Conservation (phyloP, 2,329 filamentous ascomycete species). For the Aureobasidium sp. region DNA sequence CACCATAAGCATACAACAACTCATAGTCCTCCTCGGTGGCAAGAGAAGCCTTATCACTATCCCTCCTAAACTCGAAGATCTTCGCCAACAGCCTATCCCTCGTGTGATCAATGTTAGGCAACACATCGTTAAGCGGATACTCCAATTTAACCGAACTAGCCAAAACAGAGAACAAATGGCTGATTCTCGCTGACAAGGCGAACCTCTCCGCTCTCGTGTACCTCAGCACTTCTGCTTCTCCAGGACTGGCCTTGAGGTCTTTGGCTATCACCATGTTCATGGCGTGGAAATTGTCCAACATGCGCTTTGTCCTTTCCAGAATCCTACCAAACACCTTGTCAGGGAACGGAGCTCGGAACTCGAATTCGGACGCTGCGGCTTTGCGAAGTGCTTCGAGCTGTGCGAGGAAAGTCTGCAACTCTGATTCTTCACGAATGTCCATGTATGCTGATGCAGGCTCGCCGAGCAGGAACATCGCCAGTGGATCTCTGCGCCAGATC, state of each 20-base stretch:
- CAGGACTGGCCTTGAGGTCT: conserved; percentile 63
- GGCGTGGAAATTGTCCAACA: conserved; percentile 89
- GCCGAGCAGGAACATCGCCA: conserved; percentile 56
- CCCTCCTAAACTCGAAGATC: conserved; percentile 77
- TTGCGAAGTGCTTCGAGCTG: conserved; percentile 65
- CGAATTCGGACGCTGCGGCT: conserved; percentile 73
- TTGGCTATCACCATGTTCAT: conserved; percentile 91
- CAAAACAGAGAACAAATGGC: conserved; percentile 77
- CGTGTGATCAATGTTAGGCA: conserved; percentile 73
- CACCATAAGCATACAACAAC: conserved; percentile 81
- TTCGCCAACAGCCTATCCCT: conserved; percentile 78
- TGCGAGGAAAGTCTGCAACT: conserved; percentile 69
- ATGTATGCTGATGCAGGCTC: conserved; percentile 53
- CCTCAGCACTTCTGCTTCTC: conserved; percentile 70
- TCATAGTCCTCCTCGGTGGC: conserved; percentile 78
- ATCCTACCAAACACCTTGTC: conserved; percentile 63
- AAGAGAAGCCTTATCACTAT: conserved; percentile 42
- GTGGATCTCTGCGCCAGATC: conserved; percentile 89
- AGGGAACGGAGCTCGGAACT: conserved; percentile 80
- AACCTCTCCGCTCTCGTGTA: conserved; percentile 73
- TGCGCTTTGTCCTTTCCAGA: conserved; percentile 68
- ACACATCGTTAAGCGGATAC: conserved; percentile 81
- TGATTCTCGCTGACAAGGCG: conserved; percentile 78
- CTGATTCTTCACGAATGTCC: conserved; percentile 77
- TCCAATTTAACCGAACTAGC: conserved; percentile 91